Percentiles rank a stretch among this genome's conserved stretches.
These are phyloP conservation scores for Pleurotus eryngii DNA, from an alignment of 768 basidiomycete genomes.

Conservation along the genomic window DNA sequence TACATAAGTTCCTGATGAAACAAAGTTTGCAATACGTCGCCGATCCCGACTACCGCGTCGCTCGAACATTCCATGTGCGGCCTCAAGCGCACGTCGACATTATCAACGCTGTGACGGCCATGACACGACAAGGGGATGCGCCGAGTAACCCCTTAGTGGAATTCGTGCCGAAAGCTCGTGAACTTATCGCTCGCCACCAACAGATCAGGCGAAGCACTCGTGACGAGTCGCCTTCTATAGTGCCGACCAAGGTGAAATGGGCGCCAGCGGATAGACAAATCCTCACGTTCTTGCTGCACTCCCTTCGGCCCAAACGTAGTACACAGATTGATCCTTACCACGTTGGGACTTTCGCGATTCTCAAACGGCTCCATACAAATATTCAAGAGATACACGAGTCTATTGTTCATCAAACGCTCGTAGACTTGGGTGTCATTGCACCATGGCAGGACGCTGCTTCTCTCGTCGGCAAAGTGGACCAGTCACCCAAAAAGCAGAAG, in stretches of 20 bases:
- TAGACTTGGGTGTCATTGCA: constrained; percentile 70
- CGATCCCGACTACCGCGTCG: constrained; percentile 39
- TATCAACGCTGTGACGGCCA: constrained; percentile 42
- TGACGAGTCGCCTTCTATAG: constrained; percentile 25
- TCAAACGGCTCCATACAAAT: constrained; percentile 52
- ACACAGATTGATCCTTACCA: constrained; percentile 65
- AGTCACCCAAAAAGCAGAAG: constrained; percentile 27
- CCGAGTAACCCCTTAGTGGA: constrained; percentile 31
- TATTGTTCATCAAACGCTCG: constrained; percentile 46
- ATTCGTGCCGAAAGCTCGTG: constrained; percentile 51
- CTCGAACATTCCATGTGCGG: constrained; percentile 59
- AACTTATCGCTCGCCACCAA: constrained; percentile 34
- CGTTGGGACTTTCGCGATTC: constrained; percentile 46
- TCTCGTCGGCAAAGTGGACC: constrained; percentile 33
- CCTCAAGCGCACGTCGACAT: constrained; percentile 54
- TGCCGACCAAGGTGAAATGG: constrained; percentile 36
- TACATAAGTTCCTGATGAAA: constrained; percentile 67
- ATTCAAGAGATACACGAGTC: constrained; percentile 25
- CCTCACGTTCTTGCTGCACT: constrained; percentile 53
- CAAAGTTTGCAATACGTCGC: constrained; percentile 51
- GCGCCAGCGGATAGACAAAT: constrained; percentile 52
- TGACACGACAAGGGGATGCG: constrained; percentile 38
- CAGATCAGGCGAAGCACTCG: constrained; percentile 25
- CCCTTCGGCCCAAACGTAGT: constrained; percentile 43
- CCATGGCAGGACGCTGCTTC: constrained; percentile 76